phyloP scores from a whole-genome alignment of 805 yeast species.

The Cyberlindnera euphorbiae region DNA sequence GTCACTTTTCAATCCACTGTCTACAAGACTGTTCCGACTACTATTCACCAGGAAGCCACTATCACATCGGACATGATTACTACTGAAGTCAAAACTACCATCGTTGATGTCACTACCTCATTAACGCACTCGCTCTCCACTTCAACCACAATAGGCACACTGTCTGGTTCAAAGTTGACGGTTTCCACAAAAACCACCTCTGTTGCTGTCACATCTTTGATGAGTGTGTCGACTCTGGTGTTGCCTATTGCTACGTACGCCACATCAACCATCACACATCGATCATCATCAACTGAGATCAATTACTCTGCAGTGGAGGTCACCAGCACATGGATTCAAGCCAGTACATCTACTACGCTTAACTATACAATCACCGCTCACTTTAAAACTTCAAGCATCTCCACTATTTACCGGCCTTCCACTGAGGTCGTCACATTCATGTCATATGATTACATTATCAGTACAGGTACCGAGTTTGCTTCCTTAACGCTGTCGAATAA shows the following conservation, averaged over 20 bases:
- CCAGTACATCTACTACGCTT: too few relatives aligned
- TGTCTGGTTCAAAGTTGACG: conserved; percentile 7
- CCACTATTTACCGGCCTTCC: too few relatives aligned
- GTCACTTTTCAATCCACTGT: conserved; percentile 1
- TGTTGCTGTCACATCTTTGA: conserved; percentile 6
- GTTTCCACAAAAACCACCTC: conserved; percentile 1
- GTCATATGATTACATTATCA: conserved; percentile 6
- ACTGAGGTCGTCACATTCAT: too few relatives aligned
- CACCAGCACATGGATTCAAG: too few relatives aligned
- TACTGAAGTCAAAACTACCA: conserved; percentile 4
- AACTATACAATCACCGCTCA: too few relatives aligned
- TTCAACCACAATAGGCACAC: conserved; percentile 10
- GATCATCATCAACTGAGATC: too few relatives aligned
- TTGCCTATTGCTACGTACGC: too few relatives aligned
- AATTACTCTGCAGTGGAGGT: too few relatives aligned
- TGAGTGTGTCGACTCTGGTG: too few relatives aligned
- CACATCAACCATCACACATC: too few relatives aligned
- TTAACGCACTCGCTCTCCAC: conserved; percentile 8
- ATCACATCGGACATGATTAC: conserved; percentile 5
- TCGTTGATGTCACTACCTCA: conserved; percentile 3
- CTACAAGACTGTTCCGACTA: conserved; percentile 5
- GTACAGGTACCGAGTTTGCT: conserved; percentile 11
- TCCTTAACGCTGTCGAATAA: conserved; percentile 16
- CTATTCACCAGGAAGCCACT: conserved; percentile 2
- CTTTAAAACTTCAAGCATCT: too few relatives aligned